A percentile compares a stretch with the other conserved stretches of the same genome.
phyloP scores from a whole-genome alignment of 225 moss, liverwort and hornwort genomes.

The Polytrichum formosum region DNA sequence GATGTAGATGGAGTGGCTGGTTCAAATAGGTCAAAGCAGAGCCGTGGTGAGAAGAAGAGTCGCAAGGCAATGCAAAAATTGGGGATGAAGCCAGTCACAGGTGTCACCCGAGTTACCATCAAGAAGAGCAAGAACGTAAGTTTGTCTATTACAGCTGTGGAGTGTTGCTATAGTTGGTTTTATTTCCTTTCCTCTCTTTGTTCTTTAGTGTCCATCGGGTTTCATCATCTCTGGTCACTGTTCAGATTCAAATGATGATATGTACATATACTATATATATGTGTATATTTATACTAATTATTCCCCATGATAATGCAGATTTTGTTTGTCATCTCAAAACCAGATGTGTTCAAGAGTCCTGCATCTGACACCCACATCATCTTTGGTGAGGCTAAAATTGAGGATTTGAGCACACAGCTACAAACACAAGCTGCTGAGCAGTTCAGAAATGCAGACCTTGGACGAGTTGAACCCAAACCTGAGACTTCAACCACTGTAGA shows the following conservation, averaged over 20 bases:
- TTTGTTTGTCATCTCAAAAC: slow-evolving; percentile 83
- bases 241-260: too few species aligned
- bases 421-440: slow-evolving; percentile 92
- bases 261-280: not conserved
- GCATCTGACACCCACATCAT: slow-evolving; percentile 87
- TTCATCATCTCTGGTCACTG: too few species aligned
- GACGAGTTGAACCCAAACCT: slow-evolving; percentile 63
- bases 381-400: slow-evolving; percentile 90
- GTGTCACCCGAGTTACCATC: slow-evolving; percentile 83
- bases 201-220: too few species aligned
- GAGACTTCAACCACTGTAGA: slow-evolving; percentile 64
- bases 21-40: slow-evolving; percentile 73
- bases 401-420: slow-evolving; percentile 87
- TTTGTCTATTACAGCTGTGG: not conserved
- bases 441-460: slow-evolving; percentile 74
- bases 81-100: slow-evolving; percentile 83
- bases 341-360: slow-evolving; percentile 89
- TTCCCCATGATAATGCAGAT: slow-evolving; percentile 33
- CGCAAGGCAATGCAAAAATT: slow-evolving; percentile 93
- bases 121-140: slow-evolving; percentile 89
- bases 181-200: too few species aligned
- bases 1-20: slow-evolving; percentile 34
- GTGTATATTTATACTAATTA: not conserved
- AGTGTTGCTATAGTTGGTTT: too few species aligned
- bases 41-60: slow-evolving; percentile 91